These are phyloP conservation scores for Scleroderma citrinum DNA, from an alignment of 768 basidiomycete genomes.

Conservation along the genomic window DNA sequence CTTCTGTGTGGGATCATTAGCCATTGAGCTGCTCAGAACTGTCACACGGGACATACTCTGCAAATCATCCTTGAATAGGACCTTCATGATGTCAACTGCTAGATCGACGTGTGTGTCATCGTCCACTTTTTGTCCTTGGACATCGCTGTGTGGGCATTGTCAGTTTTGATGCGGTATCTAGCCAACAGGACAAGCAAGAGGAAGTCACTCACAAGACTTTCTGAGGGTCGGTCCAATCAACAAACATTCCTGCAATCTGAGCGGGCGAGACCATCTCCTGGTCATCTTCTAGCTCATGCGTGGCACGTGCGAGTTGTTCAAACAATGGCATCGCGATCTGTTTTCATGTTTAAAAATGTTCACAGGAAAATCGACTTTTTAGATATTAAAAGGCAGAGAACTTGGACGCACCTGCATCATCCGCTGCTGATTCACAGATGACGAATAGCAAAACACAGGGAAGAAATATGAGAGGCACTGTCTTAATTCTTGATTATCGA, in stretches of 20 bases:
- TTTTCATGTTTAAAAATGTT: neutral
- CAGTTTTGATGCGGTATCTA: neutral
- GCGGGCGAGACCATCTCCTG: conserved; percentile 67
- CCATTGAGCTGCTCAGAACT: neutral
- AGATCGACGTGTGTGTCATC: conserved; percentile 49
- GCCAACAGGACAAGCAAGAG: neutral
- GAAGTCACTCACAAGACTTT: conserved; percentile 50
- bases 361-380: neutral
- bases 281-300: conserved; percentile 62
- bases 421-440: conserved; percentile 61
- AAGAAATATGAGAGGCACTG: conserved; percentile 88
- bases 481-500: conserved; percentile 73
- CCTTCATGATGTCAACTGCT: conserved; percentile 45
- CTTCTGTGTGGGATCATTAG: conserved; percentile 33
- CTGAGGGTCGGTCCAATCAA: conserved; percentile 85
- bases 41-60: conserved; percentile 40
- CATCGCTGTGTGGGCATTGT: conserved; percentile 26
- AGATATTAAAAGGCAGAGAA: neutral
- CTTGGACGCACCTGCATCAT: conserved; percentile 52
- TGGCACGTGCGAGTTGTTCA: conserved; percentile 49
- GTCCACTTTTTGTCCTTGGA: conserved; percentile 35
- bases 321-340: conserved; percentile 72
- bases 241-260: conserved; percentile 72
- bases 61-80: conserved; percentile 42
- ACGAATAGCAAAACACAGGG: conserved; percentile 82